These are phyloP conservation scores for Fusarium tricinctum DNA, from an alignment of 2,329 filamentous ascomycete species.

Conservation along the genomic window DNA sequence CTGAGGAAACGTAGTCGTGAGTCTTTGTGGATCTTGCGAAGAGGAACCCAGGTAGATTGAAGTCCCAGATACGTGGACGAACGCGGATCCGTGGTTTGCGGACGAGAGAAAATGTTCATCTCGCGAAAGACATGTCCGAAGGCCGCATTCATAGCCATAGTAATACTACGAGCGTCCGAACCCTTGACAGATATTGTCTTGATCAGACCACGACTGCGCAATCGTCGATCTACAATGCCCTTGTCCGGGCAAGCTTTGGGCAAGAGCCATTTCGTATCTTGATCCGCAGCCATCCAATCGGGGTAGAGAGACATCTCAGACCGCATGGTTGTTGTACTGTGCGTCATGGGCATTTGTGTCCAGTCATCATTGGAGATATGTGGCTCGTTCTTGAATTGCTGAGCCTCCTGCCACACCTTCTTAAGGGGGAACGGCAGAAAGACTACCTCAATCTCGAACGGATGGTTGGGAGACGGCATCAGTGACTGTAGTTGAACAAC, in stretches of 20 bases:
- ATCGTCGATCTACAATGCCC: constrained; percentile 75
- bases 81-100: constrained; percentile 47
- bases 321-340: constrained; percentile 60
- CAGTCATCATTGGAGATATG: constrained; percentile 63
- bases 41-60: constrained; percentile 77
- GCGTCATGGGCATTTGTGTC: constrained; percentile 67
- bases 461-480: constrained; percentile 71
- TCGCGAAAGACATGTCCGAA: constrained; percentile 71
- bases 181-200: constrained; percentile 73
- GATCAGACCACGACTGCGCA: constrained; percentile 81
- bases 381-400: constrained; percentile 62
- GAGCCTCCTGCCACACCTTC: constrained; percentile 66
- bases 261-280: constrained; percentile 72
- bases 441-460: constrained; percentile 83
- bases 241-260: constrained; percentile 76
- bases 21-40: constrained; percentile 82
- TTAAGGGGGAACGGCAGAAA: constrained; percentile 78
- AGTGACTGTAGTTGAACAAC: constrained; percentile 70
- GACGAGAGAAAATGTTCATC: constrained; percentile 56
- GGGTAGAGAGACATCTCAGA: constrained; percentile 63
- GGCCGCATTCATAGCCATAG: constrained; percentile 71
- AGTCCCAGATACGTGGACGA: constrained; percentile 70
- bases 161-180: constrained; percentile 76
- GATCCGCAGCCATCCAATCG: constrained; percentile 62
- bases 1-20: constrained; percentile 78